These are phyloP conservation scores for Hanseniaspora taiwanica DNA, from an alignment of 805 yeast genomes.

Conservation along the genomic window DNA sequence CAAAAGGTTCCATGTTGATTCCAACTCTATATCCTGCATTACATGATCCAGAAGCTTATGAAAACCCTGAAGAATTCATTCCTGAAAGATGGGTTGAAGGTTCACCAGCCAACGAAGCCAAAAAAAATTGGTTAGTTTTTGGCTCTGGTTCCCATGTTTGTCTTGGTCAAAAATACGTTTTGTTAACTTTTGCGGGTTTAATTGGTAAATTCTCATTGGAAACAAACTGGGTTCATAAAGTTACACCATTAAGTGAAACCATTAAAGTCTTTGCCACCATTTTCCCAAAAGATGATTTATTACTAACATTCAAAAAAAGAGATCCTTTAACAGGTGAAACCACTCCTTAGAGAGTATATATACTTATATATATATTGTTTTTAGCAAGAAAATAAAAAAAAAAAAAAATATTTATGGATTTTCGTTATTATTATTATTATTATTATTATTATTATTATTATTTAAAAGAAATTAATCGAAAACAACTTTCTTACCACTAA, in stretches of 20 bases:
- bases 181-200: conserved; percentile 77
- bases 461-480: conserved; percentile 34
- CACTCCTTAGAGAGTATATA: conserved; percentile 2
- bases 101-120: conserved; percentile 58
- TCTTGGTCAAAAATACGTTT: conserved; percentile 86
- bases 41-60: conserved; percentile 95
- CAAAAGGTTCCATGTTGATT: conserved; percentile 94
- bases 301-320: conserved; percentile 58
- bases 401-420: no score
- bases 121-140: conserved; percentile 90
- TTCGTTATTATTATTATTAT: not conserved
- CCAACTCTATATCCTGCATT: conserved; percentile 92
- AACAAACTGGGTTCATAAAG: conserved; percentile 69
- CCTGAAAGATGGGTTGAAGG: conserved; percentile 94
- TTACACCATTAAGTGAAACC: conserved; percentile 77
- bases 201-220: conserved; percentile 82
- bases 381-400: no score
- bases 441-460: not conserved
- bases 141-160: conserved; percentile 97
- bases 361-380: not conserved
- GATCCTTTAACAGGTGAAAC: conserved; percentile 32
- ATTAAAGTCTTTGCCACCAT: conserved; percentile 95
- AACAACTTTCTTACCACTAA: conserved; percentile 72
- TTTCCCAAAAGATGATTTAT: conserved; percentile 92
- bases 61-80: conserved; percentile 82